These are phyloP conservation scores for Herpetomonas muscarum DNA, from an alignment of 208 protist species.

Conservation along the genomic window DNA sequence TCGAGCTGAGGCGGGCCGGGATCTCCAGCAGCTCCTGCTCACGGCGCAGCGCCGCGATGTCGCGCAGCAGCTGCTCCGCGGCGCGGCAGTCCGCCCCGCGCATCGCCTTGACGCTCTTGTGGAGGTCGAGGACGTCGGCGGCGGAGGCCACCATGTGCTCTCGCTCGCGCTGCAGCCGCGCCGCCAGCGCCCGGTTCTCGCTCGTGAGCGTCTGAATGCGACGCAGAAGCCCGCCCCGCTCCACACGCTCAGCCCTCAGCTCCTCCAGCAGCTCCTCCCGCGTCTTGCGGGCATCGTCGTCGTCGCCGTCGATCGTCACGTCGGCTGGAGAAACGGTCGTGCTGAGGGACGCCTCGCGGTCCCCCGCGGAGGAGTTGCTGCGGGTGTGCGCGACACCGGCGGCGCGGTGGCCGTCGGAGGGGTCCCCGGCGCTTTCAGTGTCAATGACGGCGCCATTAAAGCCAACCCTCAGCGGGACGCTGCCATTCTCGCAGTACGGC, in stretches of 20 bases:
- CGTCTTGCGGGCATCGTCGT: neutral
- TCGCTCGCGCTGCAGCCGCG: slow-evolving; percentile 10
- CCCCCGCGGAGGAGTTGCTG: too few species aligned
- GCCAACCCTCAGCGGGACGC: neutral
- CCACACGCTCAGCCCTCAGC: neutral
- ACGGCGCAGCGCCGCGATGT: slow-evolving; percentile 15
- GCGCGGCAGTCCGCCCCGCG: slow-evolving; percentile 6
- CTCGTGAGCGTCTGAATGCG: slow-evolving; percentile 3
- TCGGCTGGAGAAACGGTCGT: neutral
- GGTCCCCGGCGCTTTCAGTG: neutral
- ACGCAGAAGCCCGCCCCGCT: neutral
- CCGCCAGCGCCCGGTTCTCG: slow-evolving; percentile 14
- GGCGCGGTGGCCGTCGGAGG: too few species aligned
- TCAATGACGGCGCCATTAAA: neutral
- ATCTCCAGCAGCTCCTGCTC: neutral
- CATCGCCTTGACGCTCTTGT: slow-evolving; percentile 12
- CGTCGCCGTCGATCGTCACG: neutral
- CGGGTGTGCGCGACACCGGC: neutral
- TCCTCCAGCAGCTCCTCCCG: neutral
- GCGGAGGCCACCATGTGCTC: slow-evolving; percentile 35
- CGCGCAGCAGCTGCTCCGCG: slow-evolving; percentile 13
- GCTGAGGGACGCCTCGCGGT: neutral
- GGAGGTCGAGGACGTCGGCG: slow-evolving; percentile 24
- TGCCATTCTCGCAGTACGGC: slow-evolving; percentile 5
- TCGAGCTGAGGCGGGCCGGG: neutral